Evolutionary conservation across 2,329 filamentous ascomycete genomes (phyloP), one percentile per base, ranked within the genome.

Genomic region (Torrubiellomyces zombiae): DNA sequence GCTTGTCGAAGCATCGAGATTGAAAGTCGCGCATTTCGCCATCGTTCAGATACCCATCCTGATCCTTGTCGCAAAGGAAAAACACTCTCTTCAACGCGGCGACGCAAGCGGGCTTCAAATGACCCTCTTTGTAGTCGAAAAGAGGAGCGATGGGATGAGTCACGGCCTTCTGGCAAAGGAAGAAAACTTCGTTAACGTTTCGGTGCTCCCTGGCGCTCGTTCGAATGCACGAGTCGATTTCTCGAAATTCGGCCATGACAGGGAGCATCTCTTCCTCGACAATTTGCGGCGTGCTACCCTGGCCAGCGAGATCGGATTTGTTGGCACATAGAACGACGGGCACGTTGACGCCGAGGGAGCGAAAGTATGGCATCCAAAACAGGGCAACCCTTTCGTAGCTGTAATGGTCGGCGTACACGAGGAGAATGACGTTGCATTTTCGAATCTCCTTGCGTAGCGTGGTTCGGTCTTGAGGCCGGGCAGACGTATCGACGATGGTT

Each of bases 351-450:
- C 89, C 89, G 19, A 98, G 67, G 4, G 85, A 93, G 32, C 89
- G 78, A 45, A 98, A 95, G 52, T 94, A 91, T 8, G 89, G 89
- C 68, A 98, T 78, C 89, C 89, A 98, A 52, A 95, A 98, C 22
- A 98, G 62, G 4, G 86, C 89, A 4, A 98, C 85, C 18, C 89
- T 67, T 48, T 98, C 89, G 56, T 95, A 98, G 63, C 85, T 95
- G 59, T 98, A 98, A 54, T 95, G 86, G 49, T 98, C 89, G 37
- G 85, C 85, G 51, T 98, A 98, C 27, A 98, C 85, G 21, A 98
- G 70, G 11, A 95, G 64, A 35, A 98, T 95, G 37, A 94, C 86
- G 48, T 94, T 98, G 43, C 78, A 89, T 51, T 94, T 94, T 35
- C 89, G 75, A 33, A 98, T 85, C 55, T 95, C 89, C 47, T 89